Base-by-base conservation (phyloP, 116 monocot species). In the Papilionanthe hybrid region DNA sequence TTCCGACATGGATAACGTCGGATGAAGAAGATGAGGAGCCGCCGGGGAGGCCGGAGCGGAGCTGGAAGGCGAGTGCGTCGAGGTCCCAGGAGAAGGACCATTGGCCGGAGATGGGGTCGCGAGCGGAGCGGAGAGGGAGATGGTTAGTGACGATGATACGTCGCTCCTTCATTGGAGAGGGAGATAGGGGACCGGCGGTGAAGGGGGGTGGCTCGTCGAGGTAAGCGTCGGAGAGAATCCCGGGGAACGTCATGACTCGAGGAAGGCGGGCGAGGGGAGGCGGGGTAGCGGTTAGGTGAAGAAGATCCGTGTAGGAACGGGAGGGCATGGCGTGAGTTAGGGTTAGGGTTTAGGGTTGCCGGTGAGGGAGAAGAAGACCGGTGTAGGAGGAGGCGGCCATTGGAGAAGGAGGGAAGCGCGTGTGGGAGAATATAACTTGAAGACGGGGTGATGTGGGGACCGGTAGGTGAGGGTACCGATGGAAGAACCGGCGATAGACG, bases 101-200 rank as follows among this genome's bases (percentile, higher is more conserved):
- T 7, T 76, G 72, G 80, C 80, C 80, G 25, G 82, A 75, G 30
- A 81, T 73, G 3, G 79, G 65, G 77, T 86, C 82, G 9, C 73
- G 65, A 19, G 37, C 22, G 41, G 76, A 76, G 48, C 75, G 74
- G 22, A 89, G 86, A 2, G 89, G 89, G 12, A 89, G 89, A 47
- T 77, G 77, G 69, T 89, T 86, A 56, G 82, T 43, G 6, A 89
- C 89, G 77, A 89, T 78, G 48, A 89, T 84, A 32, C 77, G 66
- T 11, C 89, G 82, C 65, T 81, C 37, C 44, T 76, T 69, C 43
- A 58, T 42, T 76, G 85, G 47, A 18, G 75, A 55, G 19, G 79
- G 68, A 8, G 78, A 75, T 23, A 75, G 75, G 28, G 75, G 75
- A 5, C 75, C 75, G 12, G 49, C 47, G 1, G 25, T 5, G 5